A percentile compares a stretch with the other conserved stretches of the same genome.
Conservation (phyloP, 192 early-diverging fungal genomes). For the Paraglomus occultum region DNA sequence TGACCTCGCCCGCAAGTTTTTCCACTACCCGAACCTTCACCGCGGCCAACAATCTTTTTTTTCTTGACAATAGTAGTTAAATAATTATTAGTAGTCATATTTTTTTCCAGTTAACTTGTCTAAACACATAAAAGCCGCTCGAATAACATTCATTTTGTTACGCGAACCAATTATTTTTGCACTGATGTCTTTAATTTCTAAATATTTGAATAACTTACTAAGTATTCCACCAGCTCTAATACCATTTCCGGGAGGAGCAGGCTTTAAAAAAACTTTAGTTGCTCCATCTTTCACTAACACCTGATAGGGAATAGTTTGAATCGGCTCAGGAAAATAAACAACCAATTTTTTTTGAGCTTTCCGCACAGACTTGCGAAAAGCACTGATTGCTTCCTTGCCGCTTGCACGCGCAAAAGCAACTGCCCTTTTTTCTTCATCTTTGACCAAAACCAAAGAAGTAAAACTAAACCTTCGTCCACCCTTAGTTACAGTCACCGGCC, state of each 20-base stretch:
- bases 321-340: neutral
- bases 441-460: slow-evolving; percentile 13
- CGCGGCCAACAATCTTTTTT: slow-evolving; percentile 8
- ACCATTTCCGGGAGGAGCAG: neutral
- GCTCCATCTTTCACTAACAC: neutral
- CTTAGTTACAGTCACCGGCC: slow-evolving; percentile 17
- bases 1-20: slow-evolving; percentile 3
- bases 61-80: slow-evolving; percentile 1
- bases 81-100: slow-evolving; percentile 20
- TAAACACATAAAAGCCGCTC: slow-evolving; percentile 19
- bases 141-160: slow-evolving; percentile 14
- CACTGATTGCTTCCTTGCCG: neutral
- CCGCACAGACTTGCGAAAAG: neutral
- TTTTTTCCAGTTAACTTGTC: slow-evolving; percentile 21
- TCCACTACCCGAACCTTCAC: neutral
- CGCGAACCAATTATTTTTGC: slow-evolving; percentile 19
- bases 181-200: slow-evolving; percentile 23
- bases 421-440: slow-evolving; percentile 1
- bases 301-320: slow-evolving; percentile 8
- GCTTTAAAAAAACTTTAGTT: neutral
- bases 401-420: neutral
- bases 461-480: slow-evolving; percentile 7
- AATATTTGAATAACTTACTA: slow-evolving; percentile 13
- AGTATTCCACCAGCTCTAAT: neutral
- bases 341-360: slow-evolving; percentile 20